Base-by-base conservation (phyloP, 495 filamentous ascomycete genomes). In the Patellaria atrata region DNA sequence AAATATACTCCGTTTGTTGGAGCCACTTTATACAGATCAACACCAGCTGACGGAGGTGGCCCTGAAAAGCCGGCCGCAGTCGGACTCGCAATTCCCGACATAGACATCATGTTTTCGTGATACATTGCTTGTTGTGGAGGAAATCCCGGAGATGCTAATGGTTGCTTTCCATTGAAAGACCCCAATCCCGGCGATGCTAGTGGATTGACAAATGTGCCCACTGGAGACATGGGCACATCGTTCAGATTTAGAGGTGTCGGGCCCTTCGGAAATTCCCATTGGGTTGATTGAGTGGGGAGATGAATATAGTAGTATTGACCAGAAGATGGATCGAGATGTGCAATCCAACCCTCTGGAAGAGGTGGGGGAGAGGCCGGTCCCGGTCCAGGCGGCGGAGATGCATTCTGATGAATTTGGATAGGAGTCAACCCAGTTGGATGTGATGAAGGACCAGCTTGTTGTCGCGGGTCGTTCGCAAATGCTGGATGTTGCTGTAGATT, bases 241-340 rank as follows among this genome's bases (percentile, higher is more conserved):
- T 83, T 80, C 38, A 92, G 66, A 48, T 79, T 77, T 38, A 91
- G 55, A 4, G 85, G 82, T 4, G 79, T 87, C 4, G 84, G 82
- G 0, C 81, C 82, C 58, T 94, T 92, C 14, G 89, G 89, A 49
- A 93, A 93, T 45, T 97, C 89, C 89, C 89, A 97, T 54, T 97
- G 89, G 9, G 89, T 97, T 3, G 84, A 82, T 51, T 94, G 89
- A 0, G 89, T 86, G 7, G 89, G 78, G 12, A 97, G 68, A 54
- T 97, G 91, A 43, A 97, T 97, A 52, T 97, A 97, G 52, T 97
- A 97, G 54, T 96, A 97, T 51, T 94, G 89, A 5, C 91, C 89
- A 3, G 85, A 93, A 50, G 76, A 93, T 25, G 80, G 79, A 51
- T 97, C 89, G 5, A 96, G 65, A 50, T 96, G 91, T 9, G 91